Percentiles rank a stretch among this genome's conserved stretches.
Conservation (phyloP, 2,329 filamentous ascomycete genomes). For the Torrubiella hemipterigena region DNA sequence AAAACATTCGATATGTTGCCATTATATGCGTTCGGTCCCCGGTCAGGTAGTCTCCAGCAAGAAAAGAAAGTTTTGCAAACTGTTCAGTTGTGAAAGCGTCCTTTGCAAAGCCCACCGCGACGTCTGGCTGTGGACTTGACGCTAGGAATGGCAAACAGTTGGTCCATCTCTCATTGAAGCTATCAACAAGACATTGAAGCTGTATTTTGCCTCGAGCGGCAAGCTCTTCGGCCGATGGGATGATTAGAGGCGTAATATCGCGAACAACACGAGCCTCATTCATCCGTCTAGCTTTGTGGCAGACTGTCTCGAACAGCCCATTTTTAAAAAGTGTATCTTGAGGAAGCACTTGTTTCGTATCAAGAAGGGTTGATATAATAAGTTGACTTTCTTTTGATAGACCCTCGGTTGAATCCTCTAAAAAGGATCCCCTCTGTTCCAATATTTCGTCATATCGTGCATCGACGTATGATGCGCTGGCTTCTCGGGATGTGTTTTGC, state of each 20-base stretch:
- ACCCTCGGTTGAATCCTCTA: background rate
- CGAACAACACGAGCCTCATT: background rate
- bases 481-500: too few relatives aligned
- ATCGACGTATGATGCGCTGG: too few relatives aligned
- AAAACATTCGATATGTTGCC: background rate
- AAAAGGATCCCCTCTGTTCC: background rate
- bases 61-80: background rate
- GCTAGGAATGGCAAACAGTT: background rate
- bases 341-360: background rate
- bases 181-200: background rate
- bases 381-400: background rate
- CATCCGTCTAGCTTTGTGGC: background rate
- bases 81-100: background rate
- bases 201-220: too few relatives aligned
- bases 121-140: background rate
- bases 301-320: background rate
- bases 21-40: background rate
- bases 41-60: background rate
- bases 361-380: background rate
- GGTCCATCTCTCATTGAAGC: background rate
- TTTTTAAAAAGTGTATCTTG: background rate
- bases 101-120: background rate
- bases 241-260: background rate
- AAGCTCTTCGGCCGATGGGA: background rate
- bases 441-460: too few relatives aligned